Evolutionary conservation across 495 filamentous ascomycete species (phyloP).

Genomic region (Penicillium malachiteum): DNA sequence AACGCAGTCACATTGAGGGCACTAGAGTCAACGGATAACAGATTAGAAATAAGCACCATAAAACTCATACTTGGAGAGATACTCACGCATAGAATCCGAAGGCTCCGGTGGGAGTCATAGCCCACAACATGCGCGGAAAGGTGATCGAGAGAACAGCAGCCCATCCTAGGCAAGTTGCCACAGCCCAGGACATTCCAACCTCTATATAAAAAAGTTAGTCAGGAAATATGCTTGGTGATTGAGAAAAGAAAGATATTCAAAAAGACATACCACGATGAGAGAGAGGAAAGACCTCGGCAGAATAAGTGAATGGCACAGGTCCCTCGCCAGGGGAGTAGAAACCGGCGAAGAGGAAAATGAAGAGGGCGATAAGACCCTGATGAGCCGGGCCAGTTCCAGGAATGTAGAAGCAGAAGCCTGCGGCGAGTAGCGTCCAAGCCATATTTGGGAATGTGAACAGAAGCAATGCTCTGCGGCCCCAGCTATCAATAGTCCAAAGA

Average conservation of each 20-base stretch:
- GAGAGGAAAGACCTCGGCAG: conserved; percentile 78
- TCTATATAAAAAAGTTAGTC: conserved; percentile 34
- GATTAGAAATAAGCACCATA: conserved; percentile 24
- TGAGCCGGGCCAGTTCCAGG: conserved; percentile 50
- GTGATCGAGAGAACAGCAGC: conserved; percentile 70
- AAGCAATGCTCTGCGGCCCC: conserved; percentile 71
- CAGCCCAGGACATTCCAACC: conserved; percentile 74
- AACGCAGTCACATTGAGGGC: conserved; percentile 68
- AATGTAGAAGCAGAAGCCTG: conserved; percentile 70
- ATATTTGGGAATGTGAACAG: conserved; percentile 87
- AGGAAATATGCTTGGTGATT: background rate
- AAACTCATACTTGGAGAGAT: background rate
- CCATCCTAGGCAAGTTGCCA: conserved; percentile 71
- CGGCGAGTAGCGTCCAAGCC: conserved; percentile 75
- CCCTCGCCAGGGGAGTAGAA: conserved; percentile 73
- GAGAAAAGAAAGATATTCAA: background rate
- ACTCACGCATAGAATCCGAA: conserved; percentile 52
- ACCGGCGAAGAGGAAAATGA: conserved; percentile 64
- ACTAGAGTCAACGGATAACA: conserved; percentile 30
- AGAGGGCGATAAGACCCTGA: conserved; percentile 59
- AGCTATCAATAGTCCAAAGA: conserved; percentile 84
- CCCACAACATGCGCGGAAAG: conserved; percentile 62
- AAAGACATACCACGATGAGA: conserved; percentile 58
- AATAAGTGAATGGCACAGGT: conserved; percentile 72
- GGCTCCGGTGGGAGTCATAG: conserved; percentile 53